Conservation (phyloP, 225 moss, liverwort and hornwort species). For the Polytrichum commune region DNA sequence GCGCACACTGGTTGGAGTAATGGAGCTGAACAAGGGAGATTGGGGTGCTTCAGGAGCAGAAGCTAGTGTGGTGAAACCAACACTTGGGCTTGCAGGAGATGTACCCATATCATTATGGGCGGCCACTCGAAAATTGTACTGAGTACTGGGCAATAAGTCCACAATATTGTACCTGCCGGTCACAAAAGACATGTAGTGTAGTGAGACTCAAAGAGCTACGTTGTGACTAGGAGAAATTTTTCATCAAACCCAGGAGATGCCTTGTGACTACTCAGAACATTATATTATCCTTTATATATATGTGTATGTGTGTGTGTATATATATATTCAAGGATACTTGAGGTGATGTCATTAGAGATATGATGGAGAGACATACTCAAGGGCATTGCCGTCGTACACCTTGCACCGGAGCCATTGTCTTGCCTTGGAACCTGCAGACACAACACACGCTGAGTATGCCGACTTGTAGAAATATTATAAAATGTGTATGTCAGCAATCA, state of each 20-base stretch:
- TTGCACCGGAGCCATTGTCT: constrained; percentile 43
- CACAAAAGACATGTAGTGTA: neutral
- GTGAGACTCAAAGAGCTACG: neutral
- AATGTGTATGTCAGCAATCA: neutral
- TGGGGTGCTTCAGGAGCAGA: constrained; percentile 37
- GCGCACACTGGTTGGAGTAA: constrained; percentile 28
- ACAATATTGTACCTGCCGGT: constrained; percentile 21
- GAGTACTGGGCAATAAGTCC: constrained; percentile 30
- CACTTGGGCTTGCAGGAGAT: constrained; percentile 34
- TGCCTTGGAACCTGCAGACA: constrained; percentile 36
- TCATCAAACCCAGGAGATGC: too few species aligned
- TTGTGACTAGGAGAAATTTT: too few species aligned
- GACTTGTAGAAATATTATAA: neutral
- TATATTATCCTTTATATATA: too few species aligned
- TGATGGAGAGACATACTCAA: constrained; percentile 22
- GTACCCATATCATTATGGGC: constrained; percentile 33
- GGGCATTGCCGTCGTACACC: constrained; percentile 29
- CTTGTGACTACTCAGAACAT: too few species aligned
- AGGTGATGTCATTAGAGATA: too few species aligned
- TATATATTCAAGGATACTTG: too few species aligned
- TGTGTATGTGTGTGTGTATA: too few species aligned
- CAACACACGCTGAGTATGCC: neutral
- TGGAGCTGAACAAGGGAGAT: constrained; percentile 25
- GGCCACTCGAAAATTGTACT: constrained; percentile 33
- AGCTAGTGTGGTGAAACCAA: constrained; percentile 26